Conservation (phyloP, 2,329 filamentous ascomycete species). For the Fusarium caatingaense region DNA sequence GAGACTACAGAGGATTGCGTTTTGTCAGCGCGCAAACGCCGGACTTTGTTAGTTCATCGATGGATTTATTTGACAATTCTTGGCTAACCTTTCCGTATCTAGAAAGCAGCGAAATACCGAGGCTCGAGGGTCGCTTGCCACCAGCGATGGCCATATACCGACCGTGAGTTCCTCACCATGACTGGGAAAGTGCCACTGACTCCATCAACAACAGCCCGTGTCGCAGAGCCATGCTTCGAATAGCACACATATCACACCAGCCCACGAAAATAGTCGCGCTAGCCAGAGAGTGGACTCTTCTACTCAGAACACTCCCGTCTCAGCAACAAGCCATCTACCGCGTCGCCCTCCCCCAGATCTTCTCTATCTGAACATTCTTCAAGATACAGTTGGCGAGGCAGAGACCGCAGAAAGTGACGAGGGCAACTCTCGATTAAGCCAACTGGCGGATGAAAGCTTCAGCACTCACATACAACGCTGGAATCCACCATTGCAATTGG, state of each 20-base stretch:
- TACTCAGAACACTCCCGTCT: background rate
- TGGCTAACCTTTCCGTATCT: too few species aligned
- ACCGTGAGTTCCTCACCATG: too few species aligned
- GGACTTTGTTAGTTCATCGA: slow-evolving; percentile 6
- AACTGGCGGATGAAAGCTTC: background rate
- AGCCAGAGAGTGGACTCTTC: background rate
- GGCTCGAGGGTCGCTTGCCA: background rate
- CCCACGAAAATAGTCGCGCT: background rate
- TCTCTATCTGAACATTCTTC: slow-evolving; percentile 32
- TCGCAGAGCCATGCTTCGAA: background rate
- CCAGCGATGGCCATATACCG: background rate
- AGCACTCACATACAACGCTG: slow-evolving; percentile 11
- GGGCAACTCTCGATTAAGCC: background rate
- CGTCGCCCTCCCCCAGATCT: slow-evolving; percentile 6
- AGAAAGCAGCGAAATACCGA: background rate
- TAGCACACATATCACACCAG: accelerated
- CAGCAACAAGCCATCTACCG: accelerated
- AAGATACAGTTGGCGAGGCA: slow-evolving; percentile 13
- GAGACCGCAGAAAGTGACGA: background rate
- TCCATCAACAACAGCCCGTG: background rate
- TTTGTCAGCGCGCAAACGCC: slow-evolving; percentile 28
- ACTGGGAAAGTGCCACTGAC: too few species aligned
- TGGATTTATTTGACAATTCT: accelerated
- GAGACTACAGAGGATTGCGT: slow-evolving; percentile 10
- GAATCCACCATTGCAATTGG: slow-evolving; percentile 10